phyloP scores from a whole-genome alignment of 305 asterid species.

The Salvia sclarea region DNA sequence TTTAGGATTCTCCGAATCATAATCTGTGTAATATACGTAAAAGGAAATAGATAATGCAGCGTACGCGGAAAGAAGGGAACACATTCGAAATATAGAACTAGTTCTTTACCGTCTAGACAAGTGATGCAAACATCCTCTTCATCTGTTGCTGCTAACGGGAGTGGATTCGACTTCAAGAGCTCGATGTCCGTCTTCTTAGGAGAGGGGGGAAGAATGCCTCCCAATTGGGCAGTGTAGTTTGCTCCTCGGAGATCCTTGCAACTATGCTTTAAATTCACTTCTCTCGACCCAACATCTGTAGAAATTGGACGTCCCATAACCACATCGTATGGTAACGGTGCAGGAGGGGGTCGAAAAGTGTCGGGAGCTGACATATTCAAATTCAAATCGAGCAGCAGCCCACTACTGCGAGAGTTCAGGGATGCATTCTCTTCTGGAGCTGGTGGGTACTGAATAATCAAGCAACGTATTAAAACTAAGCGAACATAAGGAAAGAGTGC shows the following conservation, averaged over 20 bases:
- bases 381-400: slow-evolving; percentile 58
- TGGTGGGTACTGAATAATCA: slow-evolving; percentile 58
- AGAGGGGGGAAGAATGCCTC: slow-evolving; percentile 40
- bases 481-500: neutral
- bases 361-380: slow-evolving; percentile 69
- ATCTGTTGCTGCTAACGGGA: slow-evolving; percentile 35
- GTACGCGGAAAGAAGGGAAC: neutral
- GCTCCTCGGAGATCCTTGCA: slow-evolving; percentile 41
- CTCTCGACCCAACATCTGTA: slow-evolving; percentile 34
- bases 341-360: slow-evolving; percentile 70
- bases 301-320: slow-evolving; percentile 55
- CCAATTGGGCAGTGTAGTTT: slow-evolving; percentile 40
- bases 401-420: slow-evolving; percentile 55
- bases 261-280: slow-evolving; percentile 32
- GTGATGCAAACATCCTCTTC: slow-evolving; percentile 82
- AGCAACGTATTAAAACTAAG: slow-evolving; percentile 5
- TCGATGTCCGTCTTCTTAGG: slow-evolving; percentile 45
- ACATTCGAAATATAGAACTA: neutral
- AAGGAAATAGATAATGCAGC: neutral
- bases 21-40: slow-evolving; percentile 51
- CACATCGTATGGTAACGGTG: slow-evolving; percentile 75
- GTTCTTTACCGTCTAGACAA: slow-evolving; percentile 74
- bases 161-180: slow-evolving; percentile 41
- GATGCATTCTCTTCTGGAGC: slow-evolving; percentile 64
- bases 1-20: slow-evolving; percentile 70